A percentile compares a stretch with the other conserved stretches of the same genome.
These are phyloP conservation scores for Buxus sempervirens DNA, from an alignment of 164 flowering plant species.

Conservation along the genomic window DNA sequence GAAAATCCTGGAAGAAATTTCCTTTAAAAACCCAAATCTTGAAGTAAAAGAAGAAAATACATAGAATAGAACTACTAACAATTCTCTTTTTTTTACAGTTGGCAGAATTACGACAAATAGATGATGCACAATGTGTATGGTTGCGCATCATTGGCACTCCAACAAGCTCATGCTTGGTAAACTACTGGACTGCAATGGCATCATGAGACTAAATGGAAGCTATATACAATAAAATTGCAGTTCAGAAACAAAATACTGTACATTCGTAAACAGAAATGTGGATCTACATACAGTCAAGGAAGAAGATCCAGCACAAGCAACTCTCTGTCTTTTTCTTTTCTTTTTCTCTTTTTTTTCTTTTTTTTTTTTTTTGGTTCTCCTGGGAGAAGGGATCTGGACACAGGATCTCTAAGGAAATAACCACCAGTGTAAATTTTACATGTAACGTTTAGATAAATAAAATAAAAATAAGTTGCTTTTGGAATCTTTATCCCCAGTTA, in stretches of 20 bases:
- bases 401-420: background rate
- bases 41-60: background rate
- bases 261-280: background rate
- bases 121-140: conserved; percentile 64
- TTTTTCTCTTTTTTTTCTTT: background rate
- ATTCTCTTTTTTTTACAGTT: conserved; percentile 41
- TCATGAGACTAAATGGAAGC: conserved; percentile 17
- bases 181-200: conserved; percentile 50
- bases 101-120: conserved; percentile 55
- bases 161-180: conserved; percentile 49
- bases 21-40: background rate
- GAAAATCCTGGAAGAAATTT: background rate
- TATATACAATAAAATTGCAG: background rate
- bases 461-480: background rate
- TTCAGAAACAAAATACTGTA: background rate
- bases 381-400: too few relatives aligned
- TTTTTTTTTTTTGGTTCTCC: background rate
- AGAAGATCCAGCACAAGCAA: background rate
- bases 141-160: conserved; percentile 62
- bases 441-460: background rate
- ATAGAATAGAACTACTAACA: conserved; percentile 6
- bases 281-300: background rate
- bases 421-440: background rate
- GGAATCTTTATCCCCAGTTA: background rate
- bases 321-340: background rate